These are phyloP conservation scores for Colletotrichum salicis DNA, from an alignment of 2,329 filamentous ascomycete species.

Conservation along the genomic window DNA sequence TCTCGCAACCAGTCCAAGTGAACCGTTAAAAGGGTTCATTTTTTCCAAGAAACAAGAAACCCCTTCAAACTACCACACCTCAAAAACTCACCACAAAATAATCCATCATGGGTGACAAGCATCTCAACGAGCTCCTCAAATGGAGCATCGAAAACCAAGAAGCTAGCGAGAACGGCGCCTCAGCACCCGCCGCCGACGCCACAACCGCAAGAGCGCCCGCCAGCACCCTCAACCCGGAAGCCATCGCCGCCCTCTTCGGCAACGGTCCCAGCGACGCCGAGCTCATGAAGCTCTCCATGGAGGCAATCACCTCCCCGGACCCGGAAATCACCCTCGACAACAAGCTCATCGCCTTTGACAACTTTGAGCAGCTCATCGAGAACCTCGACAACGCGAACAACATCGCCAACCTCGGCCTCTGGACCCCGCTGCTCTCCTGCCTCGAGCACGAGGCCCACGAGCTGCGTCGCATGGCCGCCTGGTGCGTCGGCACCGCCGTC, in stretches of 20 bases:
- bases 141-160: slow-evolving; percentile 71
- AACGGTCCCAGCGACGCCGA: slow-evolving; percentile 91
- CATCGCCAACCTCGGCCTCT: slow-evolving; percentile 80
- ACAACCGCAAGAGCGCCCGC: slow-evolving; percentile 43
- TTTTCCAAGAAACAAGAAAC: not conserved
- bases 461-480: slow-evolving; percentile 86
- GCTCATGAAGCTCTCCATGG: slow-evolving; percentile 88
- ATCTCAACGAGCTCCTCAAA: slow-evolving; percentile 81
- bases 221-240: slow-evolving; percentile 71
- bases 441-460: slow-evolving; percentile 76
- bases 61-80: not conserved
- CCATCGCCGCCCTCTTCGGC: slow-evolving; percentile 80
- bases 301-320: slow-evolving; percentile 72
- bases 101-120: slow-evolving; percentile 58
- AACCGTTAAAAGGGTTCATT: not conserved
- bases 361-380: slow-evolving; percentile 93
- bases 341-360: slow-evolving; percentile 89
- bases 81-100: slow-evolving; percentile 6
- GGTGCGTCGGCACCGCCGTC: slow-evolving; percentile 93
- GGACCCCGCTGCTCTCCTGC: slow-evolving; percentile 80
- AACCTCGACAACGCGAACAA: slow-evolving; percentile 97
- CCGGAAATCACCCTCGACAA: slow-evolving; percentile 76
- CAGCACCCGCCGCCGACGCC: slow-evolving; percentile 42
- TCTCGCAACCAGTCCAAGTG: not conserved
- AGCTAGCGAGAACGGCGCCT: slow-evolving; percentile 39